These are phyloP conservation scores for Spathaspora sp. DNA, from an alignment of 1,139 yeast genomes.

Conservation along the genomic window DNA sequence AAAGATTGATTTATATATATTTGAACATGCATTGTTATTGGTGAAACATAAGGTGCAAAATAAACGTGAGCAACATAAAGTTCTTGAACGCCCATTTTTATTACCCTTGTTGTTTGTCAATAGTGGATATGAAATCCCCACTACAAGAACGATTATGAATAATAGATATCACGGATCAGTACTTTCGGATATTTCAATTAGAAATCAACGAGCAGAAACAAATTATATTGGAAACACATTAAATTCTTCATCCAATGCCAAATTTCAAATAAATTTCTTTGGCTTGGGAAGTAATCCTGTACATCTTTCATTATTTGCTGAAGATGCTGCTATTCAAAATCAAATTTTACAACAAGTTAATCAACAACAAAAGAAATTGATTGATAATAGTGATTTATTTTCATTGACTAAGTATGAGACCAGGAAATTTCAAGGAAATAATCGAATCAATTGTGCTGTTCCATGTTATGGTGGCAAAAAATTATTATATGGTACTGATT, in stretches of 20 bases:
- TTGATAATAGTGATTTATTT: conserved; percentile 75
- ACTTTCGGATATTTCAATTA: conserved; percentile 36
- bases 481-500: conserved; percentile 85
- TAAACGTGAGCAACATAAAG: conserved; percentile 89
- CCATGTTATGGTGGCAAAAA: conserved; percentile 96
- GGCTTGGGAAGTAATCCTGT: conserved; percentile 48
- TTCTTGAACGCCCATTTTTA: conserved; percentile 90
- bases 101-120: conserved; percentile 77
- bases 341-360: conserved; percentile 79
- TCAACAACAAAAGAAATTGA: conserved; percentile 72
- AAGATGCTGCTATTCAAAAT: conserved; percentile 63
- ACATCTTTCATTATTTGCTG: conserved; percentile 47
- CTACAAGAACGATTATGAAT: conserved; percentile 48
- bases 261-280: conserved; percentile 49
- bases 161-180: conserved; percentile 38
- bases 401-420: conserved; percentile 74
- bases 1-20: conserved; percentile 77
- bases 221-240: conserved; percentile 31
- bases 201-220: conserved; percentile 29
- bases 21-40: conserved; percentile 85
- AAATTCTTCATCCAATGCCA: conserved; percentile 22
- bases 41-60: conserved; percentile 85
- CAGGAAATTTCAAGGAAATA: conserved; percentile 67
- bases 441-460: conserved; percentile 84
- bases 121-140: conserved; percentile 76